phyloP scores from a whole-genome alignment of 176 grass and related monocot species.

The Avena sativa region DNA sequence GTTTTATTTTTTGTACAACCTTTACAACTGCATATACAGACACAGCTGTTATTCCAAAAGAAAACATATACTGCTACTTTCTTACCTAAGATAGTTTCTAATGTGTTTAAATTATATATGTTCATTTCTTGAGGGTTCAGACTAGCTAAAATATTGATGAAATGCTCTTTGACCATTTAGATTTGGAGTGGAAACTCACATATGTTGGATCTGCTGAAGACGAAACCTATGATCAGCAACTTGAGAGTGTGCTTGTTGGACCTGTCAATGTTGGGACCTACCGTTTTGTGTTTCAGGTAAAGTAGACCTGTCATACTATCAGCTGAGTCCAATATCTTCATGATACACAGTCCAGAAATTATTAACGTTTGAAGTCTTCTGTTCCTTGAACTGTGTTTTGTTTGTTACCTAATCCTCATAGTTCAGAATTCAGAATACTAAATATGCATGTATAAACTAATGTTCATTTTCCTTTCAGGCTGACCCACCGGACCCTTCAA shows the following conservation, averaged over 20 bases:
- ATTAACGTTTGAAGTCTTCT: not conserved
- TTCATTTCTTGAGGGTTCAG: slow-evolving; percentile 13
- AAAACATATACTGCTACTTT: not conserved
- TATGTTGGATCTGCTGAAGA: slow-evolving; percentile 99
- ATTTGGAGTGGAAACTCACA: slow-evolving; percentile 95
- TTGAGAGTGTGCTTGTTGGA: slow-evolving; percentile 96
- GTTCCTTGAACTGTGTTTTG: not conserved
- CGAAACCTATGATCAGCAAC: slow-evolving; percentile 92
- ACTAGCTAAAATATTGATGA: slow-evolving; percentile 1
- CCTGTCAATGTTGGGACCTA: slow-evolving; percentile 98
- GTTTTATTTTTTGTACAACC: not conserved
- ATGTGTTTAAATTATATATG: not conserved
- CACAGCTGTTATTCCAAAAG: not conserved
- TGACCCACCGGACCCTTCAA: slow-evolving; percentile 89
- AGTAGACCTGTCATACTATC: slow-evolving; percentile 22
- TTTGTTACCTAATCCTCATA: not conserved
- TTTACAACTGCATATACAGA: not conserved
- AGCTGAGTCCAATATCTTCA: not conserved
- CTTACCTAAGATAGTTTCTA: not conserved
- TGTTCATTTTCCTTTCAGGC: slow-evolving; percentile 57
- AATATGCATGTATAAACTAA: slow-evolving; percentile 27
- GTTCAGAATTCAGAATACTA: not conserved
- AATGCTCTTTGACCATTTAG: slow-evolving; percentile 37
- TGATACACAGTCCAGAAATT: not conserved
- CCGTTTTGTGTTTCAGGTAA: slow-evolving; percentile 92